Conservation (phyloP, 2,329 filamentous ascomycete genomes). For the Phyllosticta capitalensis region DNA sequence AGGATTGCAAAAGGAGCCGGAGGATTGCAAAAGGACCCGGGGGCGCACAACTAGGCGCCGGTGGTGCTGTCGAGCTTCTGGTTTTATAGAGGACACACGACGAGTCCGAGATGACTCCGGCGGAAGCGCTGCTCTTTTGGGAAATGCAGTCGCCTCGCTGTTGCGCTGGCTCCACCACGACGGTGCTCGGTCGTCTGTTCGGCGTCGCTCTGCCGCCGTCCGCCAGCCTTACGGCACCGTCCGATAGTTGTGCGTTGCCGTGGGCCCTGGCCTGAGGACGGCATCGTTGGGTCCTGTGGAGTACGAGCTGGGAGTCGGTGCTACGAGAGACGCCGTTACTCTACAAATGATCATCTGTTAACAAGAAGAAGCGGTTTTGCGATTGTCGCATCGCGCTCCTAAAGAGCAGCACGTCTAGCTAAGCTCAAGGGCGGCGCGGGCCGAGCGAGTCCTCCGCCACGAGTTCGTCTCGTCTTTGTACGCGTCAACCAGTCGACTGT, state of each 20-base stretch:
- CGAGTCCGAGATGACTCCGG: not conserved
- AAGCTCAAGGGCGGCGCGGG: not conserved
- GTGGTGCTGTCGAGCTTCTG: not conserved
- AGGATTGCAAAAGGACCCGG: not conserved
- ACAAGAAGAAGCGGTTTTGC: too few relatives aligned
- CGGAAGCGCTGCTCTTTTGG: not conserved
- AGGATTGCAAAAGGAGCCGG: not conserved
- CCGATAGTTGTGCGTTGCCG: too few relatives aligned
- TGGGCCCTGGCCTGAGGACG: too few relatives aligned
- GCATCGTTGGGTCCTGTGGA: too few relatives aligned
- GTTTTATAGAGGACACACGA: not conserved
- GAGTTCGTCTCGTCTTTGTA: not conserved
- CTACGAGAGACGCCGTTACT: too few relatives aligned
- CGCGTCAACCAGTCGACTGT: not conserved
- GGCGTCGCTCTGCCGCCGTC: too few relatives aligned
- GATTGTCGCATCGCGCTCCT: not conserved
- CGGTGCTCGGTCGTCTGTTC: not conserved
- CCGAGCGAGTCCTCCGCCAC: not conserved
- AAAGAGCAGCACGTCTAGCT: not conserved
- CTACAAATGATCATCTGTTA: too few relatives aligned
- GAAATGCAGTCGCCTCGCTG: too few relatives aligned
- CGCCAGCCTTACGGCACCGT: too few relatives aligned
- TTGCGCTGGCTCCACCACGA: too few relatives aligned
- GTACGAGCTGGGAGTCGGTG: too few relatives aligned
- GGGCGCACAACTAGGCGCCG: not conserved